Evolutionary conservation across 352 stramenopile genomes (phyloP), one percentile per base, ranked within the genome.

Genomic region (Blastocystis sp.): DNA sequence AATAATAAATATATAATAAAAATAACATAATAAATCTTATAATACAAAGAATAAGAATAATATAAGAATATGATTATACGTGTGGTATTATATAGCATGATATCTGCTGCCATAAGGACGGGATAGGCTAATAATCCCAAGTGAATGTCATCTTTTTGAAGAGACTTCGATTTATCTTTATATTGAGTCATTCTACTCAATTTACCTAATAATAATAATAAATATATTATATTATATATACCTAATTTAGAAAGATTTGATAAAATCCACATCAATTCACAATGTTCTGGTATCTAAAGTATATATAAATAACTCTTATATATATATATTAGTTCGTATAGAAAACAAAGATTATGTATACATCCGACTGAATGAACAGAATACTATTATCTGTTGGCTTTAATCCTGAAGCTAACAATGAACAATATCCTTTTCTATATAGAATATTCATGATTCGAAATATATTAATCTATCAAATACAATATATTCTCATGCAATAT

Each of bases 131-230:
- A 80, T 25, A 99, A 71, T n/a, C 87, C 88, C 19, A 92, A 25
- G 21, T 33, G 18, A 18, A 19, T 49, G n/a, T n/a, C n/a, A n/a
- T n/a, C n/a, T n/a, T 82, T 72, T 35, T 71, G 72, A 19, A 82
- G 69, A 45, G 81, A 92, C 64, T 81, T 77, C 13, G 80, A 70
- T 72, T 98, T 97, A 58, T 96, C 86, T 73, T 97, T 98, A 75
- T 92, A 98, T 75, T 98, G 91, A 55, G 93, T 97, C 91, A 98
- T 98, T 56, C 89, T n/a, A n/a, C n/a, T n/a, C n/a, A n/a, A n/a
- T n/a, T n/a, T n/a, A n/a, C n/a, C n/a, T n/a, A n/a, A n/a, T n/a
- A n/a, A n/a, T n/a, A n/a, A n/a, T n/a, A n/a, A n/a, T n/a, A n/a
- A n/a, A n/a, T n/a, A n/a, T n/a, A n/a, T n/a, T n/a, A n/a, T n/a